Conservation (phyloP, 192 early-diverging fungal species). For the Umbelopsis isabellina region DNA sequence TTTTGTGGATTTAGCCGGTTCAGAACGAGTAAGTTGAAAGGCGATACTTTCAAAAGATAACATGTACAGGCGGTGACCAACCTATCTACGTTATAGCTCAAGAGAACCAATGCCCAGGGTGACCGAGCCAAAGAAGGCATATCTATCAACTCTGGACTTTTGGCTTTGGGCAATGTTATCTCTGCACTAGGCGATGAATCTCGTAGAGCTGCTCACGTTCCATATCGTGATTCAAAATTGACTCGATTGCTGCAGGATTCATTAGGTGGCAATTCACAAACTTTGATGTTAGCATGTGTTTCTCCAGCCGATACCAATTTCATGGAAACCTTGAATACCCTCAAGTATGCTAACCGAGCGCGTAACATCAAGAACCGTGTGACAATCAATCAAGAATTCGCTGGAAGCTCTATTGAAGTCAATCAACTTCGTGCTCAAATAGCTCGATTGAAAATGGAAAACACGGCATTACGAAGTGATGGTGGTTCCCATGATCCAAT, state of each 20-base stretch:
- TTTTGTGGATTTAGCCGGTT: conserved; percentile 99
- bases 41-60: background rate
- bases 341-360: conserved; percentile 95
- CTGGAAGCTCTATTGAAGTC: conserved; percentile 52
- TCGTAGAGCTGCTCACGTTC: conserved; percentile 72
- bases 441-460: conserved; percentile 54
- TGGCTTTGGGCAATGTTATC: conserved; percentile 97
- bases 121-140: conserved; percentile 97
- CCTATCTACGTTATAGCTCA: conserved; percentile 51
- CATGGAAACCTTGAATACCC: conserved; percentile 91
- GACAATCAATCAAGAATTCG: conserved; percentile 57
- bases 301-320: conserved; percentile 82
- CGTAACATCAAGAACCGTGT: conserved; percentile 79
- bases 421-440: conserved; percentile 58
- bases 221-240: conserved; percentile 97
- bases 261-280: conserved; percentile 91
- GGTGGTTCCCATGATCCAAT: conserved; percentile 26
- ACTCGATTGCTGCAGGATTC: conserved; percentile 96
- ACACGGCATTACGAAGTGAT: conserved; percentile 45
- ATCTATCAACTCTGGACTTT: conserved; percentile 91
- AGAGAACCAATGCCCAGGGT: conserved; percentile 89
- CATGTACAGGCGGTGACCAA: background rate
- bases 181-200: conserved; percentile 86
- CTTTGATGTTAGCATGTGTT: conserved; percentile 94
- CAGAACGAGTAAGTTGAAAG: conserved; percentile 67